These are phyloP conservation scores for Botryotinia convoluta DNA, from an alignment of 2,329 filamentous ascomycete genomes.

Conservation along the genomic window DNA sequence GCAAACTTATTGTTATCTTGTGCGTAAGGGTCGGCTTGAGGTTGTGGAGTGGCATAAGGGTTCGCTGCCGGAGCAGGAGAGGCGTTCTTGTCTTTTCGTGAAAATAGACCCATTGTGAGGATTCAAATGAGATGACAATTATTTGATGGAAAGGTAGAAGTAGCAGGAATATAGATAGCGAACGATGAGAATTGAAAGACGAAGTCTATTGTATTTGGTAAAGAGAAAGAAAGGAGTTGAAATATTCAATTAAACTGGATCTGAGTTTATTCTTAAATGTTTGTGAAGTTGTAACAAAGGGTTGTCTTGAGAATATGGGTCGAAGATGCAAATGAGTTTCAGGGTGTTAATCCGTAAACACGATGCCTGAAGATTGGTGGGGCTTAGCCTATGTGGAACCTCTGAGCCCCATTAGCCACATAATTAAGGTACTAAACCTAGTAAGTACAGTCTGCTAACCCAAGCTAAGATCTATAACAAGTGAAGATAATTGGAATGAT, in stretches of 20 bases:
- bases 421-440: neutral
- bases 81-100: constrained; percentile 48
- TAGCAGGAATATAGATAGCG: neutral
- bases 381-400: constrained; percentile 3
- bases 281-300: neutral
- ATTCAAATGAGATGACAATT: neutral
- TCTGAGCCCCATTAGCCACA: constrained; percentile 6
- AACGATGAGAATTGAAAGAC: neutral
- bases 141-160: neutral
- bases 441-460: neutral
- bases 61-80: constrained; percentile 42
- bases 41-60: constrained; percentile 37
- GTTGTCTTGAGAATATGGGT: constrained; percentile 16
- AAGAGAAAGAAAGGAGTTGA: neutral
- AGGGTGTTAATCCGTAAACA: neutral
- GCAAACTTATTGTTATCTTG: constrained; percentile 56
- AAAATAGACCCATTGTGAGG: constrained; percentile 43
- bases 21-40: constrained; percentile 55
- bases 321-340: constrained; percentile 16
- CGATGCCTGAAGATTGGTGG: constrained; percentile 10
- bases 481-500: neutral
- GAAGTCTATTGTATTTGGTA: neutral
- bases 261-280: neutral
- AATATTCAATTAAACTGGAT: neutral
- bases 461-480: neutral